Conservation (phyloP, 2,329 filamentous ascomycete species). For the Aspergillus costaricaensis region DNA sequence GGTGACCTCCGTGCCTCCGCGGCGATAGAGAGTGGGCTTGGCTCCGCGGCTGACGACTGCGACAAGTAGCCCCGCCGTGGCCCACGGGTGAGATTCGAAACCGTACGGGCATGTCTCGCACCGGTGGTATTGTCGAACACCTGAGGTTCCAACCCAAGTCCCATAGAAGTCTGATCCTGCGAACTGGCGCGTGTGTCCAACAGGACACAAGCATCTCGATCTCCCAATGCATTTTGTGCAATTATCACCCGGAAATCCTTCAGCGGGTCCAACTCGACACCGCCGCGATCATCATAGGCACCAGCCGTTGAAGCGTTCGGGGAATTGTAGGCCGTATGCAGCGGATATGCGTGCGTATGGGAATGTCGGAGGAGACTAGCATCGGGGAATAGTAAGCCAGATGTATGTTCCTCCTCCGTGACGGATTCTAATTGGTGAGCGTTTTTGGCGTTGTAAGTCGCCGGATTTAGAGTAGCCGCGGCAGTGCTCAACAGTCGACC, state of each 20-base stretch:
- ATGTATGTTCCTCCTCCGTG: conserved; percentile 53
- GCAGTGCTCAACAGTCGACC: conserved; percentile 47
- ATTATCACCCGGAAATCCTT: conserved; percentile 51
- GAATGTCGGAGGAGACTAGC: conserved; percentile 45
- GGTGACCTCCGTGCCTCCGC: conserved; percentile 36
- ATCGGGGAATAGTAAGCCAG: conserved; percentile 51
- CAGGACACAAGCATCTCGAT: conserved; percentile 50
- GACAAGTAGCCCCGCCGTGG: conserved; percentile 36
- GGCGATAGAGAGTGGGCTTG: conserved; percentile 36
- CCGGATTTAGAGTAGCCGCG: conserved; percentile 46
- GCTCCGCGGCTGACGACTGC: conserved; percentile 39
- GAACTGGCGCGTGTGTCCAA: conserved; percentile 44
- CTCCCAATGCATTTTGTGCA: conserved; percentile 51
- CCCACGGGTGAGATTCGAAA: conserved; percentile 40
- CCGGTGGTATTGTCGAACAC: conserved; percentile 30
- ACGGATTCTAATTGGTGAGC: conserved; percentile 48
- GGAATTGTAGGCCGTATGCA: conserved; percentile 46
- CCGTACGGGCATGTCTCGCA: conserved; percentile 38
- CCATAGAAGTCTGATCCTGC: conserved; percentile 30
- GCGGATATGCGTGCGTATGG: conserved; percentile 43
- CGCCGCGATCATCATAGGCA: conserved; percentile 50
- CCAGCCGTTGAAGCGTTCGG: conserved; percentile 45
- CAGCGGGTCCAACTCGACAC: conserved; percentile 47
- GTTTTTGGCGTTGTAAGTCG: conserved; percentile 41
- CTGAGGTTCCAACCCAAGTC: conserved; percentile 40